These are phyloP conservation scores for Rutstroemia sp. DNA, from an alignment of 2,329 filamentous ascomycete genomes.

Conservation along the genomic window DNA sequence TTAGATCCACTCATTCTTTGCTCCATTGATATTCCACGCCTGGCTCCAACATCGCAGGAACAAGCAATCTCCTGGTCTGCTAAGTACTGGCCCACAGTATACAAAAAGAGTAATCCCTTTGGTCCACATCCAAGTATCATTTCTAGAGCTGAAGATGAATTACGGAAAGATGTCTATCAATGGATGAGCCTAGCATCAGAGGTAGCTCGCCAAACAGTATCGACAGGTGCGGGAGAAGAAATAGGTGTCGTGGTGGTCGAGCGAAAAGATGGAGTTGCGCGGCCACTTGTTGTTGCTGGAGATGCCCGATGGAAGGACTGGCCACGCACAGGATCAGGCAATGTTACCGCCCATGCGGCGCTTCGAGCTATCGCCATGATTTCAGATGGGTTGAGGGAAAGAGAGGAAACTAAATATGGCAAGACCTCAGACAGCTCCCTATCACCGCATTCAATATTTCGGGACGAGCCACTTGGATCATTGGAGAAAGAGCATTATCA, in stretches of 20 bases:
- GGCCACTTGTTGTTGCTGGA: slow-evolving; percentile 62
- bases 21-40: slow-evolving; percentile 57
- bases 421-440: slow-evolving; percentile 28
- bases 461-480: slow-evolving; percentile 59
- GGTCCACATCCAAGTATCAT: slow-evolving; percentile 75
- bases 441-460: slow-evolving; percentile 44
- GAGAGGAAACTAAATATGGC: slow-evolving; percentile 17
- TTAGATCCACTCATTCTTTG: slow-evolving; percentile 38
- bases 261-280: slow-evolving; percentile 23
- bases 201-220: slow-evolving; percentile 52
- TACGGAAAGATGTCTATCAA: slow-evolving; percentile 53
- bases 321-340: slow-evolving; percentile 46
- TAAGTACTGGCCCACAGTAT: slow-evolving; percentile 77
- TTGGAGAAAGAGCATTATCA: slow-evolving; percentile 51
- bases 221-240: slow-evolving; percentile 54
- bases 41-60: slow-evolving; percentile 67
- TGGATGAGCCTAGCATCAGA: slow-evolving; percentile 63
- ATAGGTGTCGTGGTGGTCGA: slow-evolving; percentile 73
- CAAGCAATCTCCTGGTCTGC: slow-evolving; percentile 69
- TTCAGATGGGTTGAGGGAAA: slow-evolving; percentile 45
- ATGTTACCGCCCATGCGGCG: slow-evolving; percentile 71
- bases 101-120: slow-evolving; percentile 80
- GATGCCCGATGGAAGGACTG: slow-evolving; percentile 65
- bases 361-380: slow-evolving; percentile 80
- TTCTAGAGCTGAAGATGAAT: slow-evolving; percentile 59